Conservation (phyloP, 352 stramenopile species). For the Phytophthora sansomeana region DNA sequence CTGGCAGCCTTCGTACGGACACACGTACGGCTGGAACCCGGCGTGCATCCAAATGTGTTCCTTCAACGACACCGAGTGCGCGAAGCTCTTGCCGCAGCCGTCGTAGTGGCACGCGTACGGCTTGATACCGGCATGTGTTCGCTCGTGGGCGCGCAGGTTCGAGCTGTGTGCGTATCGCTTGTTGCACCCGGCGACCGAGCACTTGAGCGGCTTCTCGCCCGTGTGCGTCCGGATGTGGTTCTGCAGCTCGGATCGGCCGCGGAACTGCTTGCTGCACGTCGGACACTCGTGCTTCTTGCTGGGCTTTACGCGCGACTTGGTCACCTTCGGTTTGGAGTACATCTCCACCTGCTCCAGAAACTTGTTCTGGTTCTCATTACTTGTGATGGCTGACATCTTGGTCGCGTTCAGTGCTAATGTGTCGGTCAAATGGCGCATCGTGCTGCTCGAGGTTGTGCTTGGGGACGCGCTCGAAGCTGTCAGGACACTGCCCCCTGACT, state of each 20-base stretch:
- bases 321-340: conserved; percentile 90
- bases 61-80: conserved; percentile 91
- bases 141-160: conserved; percentile 92
- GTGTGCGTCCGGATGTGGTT: conserved; percentile 93
- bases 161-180: conserved; percentile 93
- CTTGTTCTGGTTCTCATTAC: conserved; percentile 84
- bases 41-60: conserved; percentile 94
- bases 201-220: conserved; percentile 91
- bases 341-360: conserved; percentile 91
- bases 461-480: conserved; percentile 21
- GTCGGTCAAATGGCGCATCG: conserved; percentile 39
- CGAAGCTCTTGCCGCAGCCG: conserved; percentile 91
- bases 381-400: conserved; percentile 78
- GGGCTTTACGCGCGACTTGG: conserved; percentile 87
- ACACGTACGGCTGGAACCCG: conserved; percentile 92
- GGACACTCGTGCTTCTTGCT: conserved; percentile 89
- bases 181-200: conserved; percentile 83
- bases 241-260: conserved; percentile 82
- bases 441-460: conserved; percentile 1
- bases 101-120: conserved; percentile 92
- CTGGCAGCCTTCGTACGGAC: conserved; percentile 88
- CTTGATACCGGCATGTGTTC: conserved; percentile 91
- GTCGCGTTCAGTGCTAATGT: conserved; percentile 60
- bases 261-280: conserved; percentile 88
- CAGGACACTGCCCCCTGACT: conserved; percentile 21